Evolutionary conservation across 2,329 filamentous ascomycete species (phyloP).

Genomic region (Cadophora sp.): DNA sequence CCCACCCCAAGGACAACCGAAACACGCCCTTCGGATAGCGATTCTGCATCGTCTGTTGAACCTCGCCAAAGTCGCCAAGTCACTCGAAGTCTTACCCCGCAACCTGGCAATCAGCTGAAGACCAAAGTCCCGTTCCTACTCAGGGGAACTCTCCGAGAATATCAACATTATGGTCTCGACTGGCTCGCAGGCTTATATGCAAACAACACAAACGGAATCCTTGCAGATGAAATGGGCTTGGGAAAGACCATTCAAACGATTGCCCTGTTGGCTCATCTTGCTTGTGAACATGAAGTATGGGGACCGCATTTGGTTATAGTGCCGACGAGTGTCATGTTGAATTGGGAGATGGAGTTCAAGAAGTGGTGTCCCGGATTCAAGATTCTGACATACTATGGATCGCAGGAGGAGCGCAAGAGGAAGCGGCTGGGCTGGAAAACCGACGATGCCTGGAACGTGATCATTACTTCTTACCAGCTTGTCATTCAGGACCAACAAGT

Average conservation of each 20-base stretch:
- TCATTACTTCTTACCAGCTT: conserved; percentile 97
- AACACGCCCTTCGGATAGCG: conserved; percentile 44
- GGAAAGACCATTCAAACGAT: conserved; percentile 99
- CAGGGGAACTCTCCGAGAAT: conserved; percentile 88
- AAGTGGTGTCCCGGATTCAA: conserved; percentile 99
- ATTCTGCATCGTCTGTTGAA: conserved; percentile 47
- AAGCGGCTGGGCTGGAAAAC: conserved; percentile 95
- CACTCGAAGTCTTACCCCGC: conserved; percentile 50
- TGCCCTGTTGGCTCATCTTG: conserved; percentile 88
- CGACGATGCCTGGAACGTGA: conserved; percentile 93
- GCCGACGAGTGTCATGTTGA: conserved; percentile 97
- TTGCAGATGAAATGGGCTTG: conserved; percentile 98
- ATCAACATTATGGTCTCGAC: conserved; percentile 95
- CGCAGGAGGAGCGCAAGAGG: conserved; percentile 86
- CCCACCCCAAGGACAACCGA: conserved; percentile 48
- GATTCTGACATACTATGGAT: conserved; percentile 95
- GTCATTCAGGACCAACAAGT: conserved; percentile 93
- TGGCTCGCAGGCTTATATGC: conserved; percentile 95
- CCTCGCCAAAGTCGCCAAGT: conserved; percentile 40
- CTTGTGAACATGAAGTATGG: conserved; percentile 90
- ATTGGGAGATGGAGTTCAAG: conserved; percentile 99
- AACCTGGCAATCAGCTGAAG: conserved; percentile 53
- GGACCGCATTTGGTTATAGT: conserved; percentile 96
- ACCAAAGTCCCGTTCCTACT: conserved; percentile 83
- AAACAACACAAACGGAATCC: conserved; percentile 92